Percentiles rank a stretch among this genome's conserved stretches.
These are phyloP conservation scores for Globisporangium nunn DNA, from an alignment of 352 stramenopile species.

Conservation along the genomic window DNA sequence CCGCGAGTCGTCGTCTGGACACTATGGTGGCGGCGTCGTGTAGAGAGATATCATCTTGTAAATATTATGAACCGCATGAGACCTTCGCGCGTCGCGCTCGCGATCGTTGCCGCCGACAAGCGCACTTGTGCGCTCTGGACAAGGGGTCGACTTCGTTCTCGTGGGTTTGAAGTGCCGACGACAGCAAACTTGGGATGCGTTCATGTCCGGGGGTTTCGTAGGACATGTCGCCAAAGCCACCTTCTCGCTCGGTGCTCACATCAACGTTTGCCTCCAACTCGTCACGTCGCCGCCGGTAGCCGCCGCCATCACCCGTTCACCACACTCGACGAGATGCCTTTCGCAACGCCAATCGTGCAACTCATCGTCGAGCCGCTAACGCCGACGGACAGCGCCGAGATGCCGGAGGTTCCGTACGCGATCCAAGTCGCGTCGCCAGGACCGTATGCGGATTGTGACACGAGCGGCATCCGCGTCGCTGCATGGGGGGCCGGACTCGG, in stretches of 20 bases:
- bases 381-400: background rate
- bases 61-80: background rate
- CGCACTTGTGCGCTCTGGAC: no score
- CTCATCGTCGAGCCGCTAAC: conserved; percentile 8
- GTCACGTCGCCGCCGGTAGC: background rate
- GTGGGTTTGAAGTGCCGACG: no score
- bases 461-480: conserved; percentile 15
- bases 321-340: background rate
- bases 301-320: background rate
- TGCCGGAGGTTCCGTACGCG: conserved; percentile 9
- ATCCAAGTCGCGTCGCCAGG: conserved; percentile 13
- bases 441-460: conserved; percentile 13
- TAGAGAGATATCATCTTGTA: background rate
- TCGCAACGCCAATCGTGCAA: background rate
- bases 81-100: no score
- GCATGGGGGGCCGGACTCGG: conserved; percentile 20
- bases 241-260: no score
- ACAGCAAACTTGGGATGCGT: no score
- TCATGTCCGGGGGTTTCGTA: no score
- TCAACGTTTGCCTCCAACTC: no score
- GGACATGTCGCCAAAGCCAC: no score
- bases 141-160: no score
- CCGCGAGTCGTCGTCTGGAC: background rate
- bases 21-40: background rate
- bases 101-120: no score